Evolutionary conservation across 2,329 filamentous ascomycete species (phyloP), one percentile per base, ranked within the genome.

Genomic region (Cadophora malorum): DNA sequence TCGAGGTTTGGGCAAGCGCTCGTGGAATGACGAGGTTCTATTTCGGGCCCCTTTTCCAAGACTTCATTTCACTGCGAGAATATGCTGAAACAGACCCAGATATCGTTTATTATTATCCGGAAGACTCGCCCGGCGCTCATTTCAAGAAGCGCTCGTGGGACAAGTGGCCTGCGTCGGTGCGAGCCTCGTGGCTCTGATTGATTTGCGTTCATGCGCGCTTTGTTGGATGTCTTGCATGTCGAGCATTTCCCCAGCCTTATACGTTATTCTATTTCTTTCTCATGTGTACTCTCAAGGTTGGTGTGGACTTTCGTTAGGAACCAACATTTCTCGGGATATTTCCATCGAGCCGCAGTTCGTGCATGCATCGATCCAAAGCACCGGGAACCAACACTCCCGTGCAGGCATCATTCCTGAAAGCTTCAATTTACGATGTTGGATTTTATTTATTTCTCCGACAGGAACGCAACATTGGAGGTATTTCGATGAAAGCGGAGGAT

Each of bases 1-100:
- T 38, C 23, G 35, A 25, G 33, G 55, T 59, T 59, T 59, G 56
- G 56, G 56, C 35, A 59, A 59, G 56, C 56, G 56, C 56, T 59
- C 56, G 35, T 41, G 12, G 56, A 49, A 49, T 21, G 41, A 45
- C 16, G 16, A 45, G 16, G 55, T 23, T 59, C 56, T 59, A 59
- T 59, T 59, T 41, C 56, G 25, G 35, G 56, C 35, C 35, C 2
- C 14, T 45, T 9, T n/a, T 49, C 41, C 45, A n/a, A 49, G 45
- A 19, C 41, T 45, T 38, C 33, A 10, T 19, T 19, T 6, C 33
- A 33, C 55, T 12, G 35, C 35, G 33, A 58, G 23, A 59, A 25
- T 41, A 59, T 28, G 4, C 21, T 59, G 56, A 59, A 59, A 59
- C 56, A 23, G 12, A 41, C 56, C 56, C 56, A 59, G 56, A 41